Evolutionary conservation across 345 rosid species (phyloP).

Genomic region (Mallotus nudiflorus): DNA sequence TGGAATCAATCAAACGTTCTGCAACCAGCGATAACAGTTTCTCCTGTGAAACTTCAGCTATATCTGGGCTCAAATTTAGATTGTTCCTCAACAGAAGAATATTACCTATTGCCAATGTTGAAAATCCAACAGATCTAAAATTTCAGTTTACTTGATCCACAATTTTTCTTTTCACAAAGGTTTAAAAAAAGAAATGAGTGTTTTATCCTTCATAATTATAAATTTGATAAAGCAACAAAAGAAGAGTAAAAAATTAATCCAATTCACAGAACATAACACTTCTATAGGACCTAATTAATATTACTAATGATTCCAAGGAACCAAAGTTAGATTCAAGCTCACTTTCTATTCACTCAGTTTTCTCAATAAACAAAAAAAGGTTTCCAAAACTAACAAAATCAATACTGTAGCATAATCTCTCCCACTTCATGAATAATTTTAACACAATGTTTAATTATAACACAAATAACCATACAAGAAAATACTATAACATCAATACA

Average conservation of each 20-base stretch:
- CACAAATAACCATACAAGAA: neutral
- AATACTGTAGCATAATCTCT: neutral
- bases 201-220: neutral
- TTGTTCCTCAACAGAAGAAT: slow-evolving; percentile 82
- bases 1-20: slow-evolving; percentile 90
- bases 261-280: neutral
- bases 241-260: neutral
- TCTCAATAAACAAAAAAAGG: neutral
- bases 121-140: slow-evolving; percentile 15
- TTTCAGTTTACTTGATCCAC: neutral
- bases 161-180: neutral
- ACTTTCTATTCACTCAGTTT: neutral
- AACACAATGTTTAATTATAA: neutral
- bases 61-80: slow-evolving; percentile 77
- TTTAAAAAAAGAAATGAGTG: neutral
- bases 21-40: slow-evolving; percentile 85
- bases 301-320: neutral
- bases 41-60: slow-evolving; percentile 90
- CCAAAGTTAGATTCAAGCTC: neutral
- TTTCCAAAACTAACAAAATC: neutral
- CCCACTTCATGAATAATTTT: neutral
- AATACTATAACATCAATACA: neutral
- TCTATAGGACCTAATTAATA: neutral
- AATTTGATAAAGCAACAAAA: neutral
- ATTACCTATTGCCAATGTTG: slow-evolving; percentile 60